These are phyloP conservation scores for Tetradesmus lagerheimii DNA, from an alignment of 139 green algal species.

Conservation along the genomic window DNA sequence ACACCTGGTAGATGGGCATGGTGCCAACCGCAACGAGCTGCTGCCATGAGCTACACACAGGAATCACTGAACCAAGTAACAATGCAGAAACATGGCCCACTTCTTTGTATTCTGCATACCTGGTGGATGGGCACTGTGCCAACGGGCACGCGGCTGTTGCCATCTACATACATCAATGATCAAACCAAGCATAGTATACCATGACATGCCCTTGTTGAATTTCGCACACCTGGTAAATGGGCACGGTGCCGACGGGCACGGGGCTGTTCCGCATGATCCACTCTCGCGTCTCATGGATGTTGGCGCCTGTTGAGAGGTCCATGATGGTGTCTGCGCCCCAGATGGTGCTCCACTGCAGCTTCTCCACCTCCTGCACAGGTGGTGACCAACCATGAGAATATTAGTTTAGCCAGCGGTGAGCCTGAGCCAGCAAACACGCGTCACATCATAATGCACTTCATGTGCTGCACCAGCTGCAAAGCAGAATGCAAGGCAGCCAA, in stretches of 20 bases:
- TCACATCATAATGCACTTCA: no score
- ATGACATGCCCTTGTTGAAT: slow-evolving; percentile 88
- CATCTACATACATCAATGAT: background rate
- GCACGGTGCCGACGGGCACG: slow-evolving; percentile 90
- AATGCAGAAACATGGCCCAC: no score
- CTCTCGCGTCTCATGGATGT: slow-evolving; percentile 97
- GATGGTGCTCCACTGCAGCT: slow-evolving; percentile 94
- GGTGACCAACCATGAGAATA: no score
- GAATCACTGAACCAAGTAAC: background rate
- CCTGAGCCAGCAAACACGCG: no score
- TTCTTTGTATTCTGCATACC: no score
- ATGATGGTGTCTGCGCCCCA: slow-evolving; percentile 98
- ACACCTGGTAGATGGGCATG: slow-evolving; percentile 90
- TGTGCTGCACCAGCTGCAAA: no score
- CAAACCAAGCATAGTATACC: slow-evolving; percentile 34
- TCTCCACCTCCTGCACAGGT: slow-evolving; percentile 96
- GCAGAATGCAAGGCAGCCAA: no score
- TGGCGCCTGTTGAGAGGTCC: slow-evolving; percentile 92
- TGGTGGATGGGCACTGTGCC: background rate
- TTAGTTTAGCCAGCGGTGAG: no score
- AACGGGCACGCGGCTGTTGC: background rate
- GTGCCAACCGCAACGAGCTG: no score
- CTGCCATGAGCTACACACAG: background rate
- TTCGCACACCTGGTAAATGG: slow-evolving; percentile 87
- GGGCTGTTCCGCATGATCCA: slow-evolving; percentile 96